Conservation (phyloP, 768 basidiomycete species). For the Inosperma sp. region DNA sequence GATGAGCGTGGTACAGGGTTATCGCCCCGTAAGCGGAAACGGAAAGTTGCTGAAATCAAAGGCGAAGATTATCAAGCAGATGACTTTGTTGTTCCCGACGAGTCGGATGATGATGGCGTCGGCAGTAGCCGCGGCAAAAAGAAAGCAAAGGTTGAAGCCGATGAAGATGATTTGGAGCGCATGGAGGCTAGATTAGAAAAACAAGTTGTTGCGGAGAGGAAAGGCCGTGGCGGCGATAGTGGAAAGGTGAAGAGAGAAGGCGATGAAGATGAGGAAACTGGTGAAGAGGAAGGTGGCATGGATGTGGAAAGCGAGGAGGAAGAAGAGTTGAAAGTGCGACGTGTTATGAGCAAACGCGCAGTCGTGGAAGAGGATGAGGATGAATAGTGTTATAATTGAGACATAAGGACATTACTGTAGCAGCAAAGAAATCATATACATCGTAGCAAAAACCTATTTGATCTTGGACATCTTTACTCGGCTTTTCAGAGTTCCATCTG, state of each 20-base stretch:
- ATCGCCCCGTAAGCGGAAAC: constrained; percentile 42
- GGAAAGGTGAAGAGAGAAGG: constrained; percentile 27
- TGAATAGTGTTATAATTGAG: neutral
- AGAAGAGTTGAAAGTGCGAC: constrained; percentile 64
- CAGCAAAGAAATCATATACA: neutral
- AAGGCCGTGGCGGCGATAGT: constrained; percentile 30
- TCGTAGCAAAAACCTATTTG: constrained; percentile 20
- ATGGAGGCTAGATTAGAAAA: constrained; percentile 67
- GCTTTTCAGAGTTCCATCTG: constrained; percentile 48
- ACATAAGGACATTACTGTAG: neutral
- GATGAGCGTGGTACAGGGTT: constrained; percentile 27
- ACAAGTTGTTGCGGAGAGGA: constrained; percentile 43
- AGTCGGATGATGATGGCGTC: constrained; percentile 62
- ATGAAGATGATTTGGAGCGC: constrained; percentile 63
- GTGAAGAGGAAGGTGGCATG: constrained; percentile 47
- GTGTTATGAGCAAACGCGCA: constrained; percentile 49
- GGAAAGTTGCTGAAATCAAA: constrained; percentile 45
- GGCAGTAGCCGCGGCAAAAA: constrained; percentile 30
- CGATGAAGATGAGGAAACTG: constrained; percentile 22
- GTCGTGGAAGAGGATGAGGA: constrained; percentile 64
- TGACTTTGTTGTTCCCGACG: constrained; percentile 79
- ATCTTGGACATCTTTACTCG: constrained; percentile 30
- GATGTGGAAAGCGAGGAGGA: constrained; percentile 76
- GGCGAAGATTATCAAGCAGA: constrained; percentile 76
- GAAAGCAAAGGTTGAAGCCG: constrained; percentile 35